Percentiles rank a stretch among this genome's conserved stretches.
Conservation (phyloP, 352 stramenopile genomes). For the Pythium chondricola region DNA sequence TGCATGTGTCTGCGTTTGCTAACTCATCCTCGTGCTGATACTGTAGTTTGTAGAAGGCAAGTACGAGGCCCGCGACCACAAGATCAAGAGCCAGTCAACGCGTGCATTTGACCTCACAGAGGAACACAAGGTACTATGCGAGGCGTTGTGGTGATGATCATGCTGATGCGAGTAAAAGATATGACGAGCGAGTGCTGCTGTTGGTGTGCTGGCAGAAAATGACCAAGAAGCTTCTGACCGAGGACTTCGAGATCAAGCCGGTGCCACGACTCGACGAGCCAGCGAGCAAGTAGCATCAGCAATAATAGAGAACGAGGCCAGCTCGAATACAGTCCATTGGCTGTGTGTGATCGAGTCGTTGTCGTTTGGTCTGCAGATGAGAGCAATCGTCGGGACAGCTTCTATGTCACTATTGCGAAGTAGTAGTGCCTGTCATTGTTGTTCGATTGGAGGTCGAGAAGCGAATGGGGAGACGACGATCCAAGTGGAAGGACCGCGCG, state of each 20-base stretch:
- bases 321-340: too few species aligned
- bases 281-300: background rate
- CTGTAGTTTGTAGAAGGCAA: conserved; percentile 80
- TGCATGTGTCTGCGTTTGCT: too few species aligned
- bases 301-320: background rate
- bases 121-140: conserved; percentile 63
- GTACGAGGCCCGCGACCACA: conserved; percentile 70
- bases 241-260: conserved; percentile 85
- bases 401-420: background rate
- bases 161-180: too few species aligned
- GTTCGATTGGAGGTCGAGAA: background rate
- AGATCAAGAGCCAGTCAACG: conserved; percentile 79
- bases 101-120: conserved; percentile 80
- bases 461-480: conserved; percentile 53
- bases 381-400: background rate
- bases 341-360: background rate
- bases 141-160: background rate
- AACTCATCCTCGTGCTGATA: background rate
- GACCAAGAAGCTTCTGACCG: conserved; percentile 70
- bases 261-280: conserved; percentile 38
- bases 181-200: too few species aligned
- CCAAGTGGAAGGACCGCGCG: conserved; percentile 61
- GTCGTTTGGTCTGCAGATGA: background rate
- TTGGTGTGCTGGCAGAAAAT: conserved; percentile 59
- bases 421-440: too few species aligned